phyloP scores from a whole-genome alignment of 2,329 filamentous ascomycete species.

The Rosellinia necatrix region DNA sequence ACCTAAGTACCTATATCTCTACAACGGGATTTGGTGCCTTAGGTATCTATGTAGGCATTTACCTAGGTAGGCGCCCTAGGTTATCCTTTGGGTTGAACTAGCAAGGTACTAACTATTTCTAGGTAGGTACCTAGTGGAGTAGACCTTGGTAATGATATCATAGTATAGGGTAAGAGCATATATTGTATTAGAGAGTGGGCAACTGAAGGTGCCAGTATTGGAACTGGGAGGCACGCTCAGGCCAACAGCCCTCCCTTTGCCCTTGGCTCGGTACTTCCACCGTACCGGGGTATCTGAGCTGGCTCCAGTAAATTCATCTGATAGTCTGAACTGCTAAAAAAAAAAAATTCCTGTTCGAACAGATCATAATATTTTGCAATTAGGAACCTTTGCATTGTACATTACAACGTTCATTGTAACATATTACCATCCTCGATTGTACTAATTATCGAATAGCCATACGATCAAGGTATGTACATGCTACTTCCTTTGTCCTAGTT shows the following conservation, averaged over 20 bases:
- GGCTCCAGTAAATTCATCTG: no score
- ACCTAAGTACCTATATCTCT: no score
- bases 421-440: background rate
- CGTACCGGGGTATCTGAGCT: background rate
- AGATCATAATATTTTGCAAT: slow-evolving; percentile 4
- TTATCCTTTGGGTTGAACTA: no score
- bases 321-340: no score
- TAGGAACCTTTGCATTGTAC: slow-evolving; percentile 10
- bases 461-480: slow-evolving; percentile 22
- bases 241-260: background rate
- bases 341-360: slow-evolving; percentile 22
- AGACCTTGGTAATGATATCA: background rate
- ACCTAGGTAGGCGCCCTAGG: no score
- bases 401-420: slow-evolving; percentile 14
- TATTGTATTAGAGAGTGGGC: no score
- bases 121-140: slow-evolving; percentile 1
- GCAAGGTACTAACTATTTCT: background rate
- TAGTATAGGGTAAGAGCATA: no score
- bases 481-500: background rate
- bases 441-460: slow-evolving; percentile 3
- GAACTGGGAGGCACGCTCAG: background rate
- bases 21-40: no score
- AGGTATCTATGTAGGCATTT: background rate
- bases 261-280: background rate
- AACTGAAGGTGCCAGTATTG: no score